Base-by-base conservation (phyloP, 176 grass and related monocot species). In the Oryza meyeriana region DNA sequence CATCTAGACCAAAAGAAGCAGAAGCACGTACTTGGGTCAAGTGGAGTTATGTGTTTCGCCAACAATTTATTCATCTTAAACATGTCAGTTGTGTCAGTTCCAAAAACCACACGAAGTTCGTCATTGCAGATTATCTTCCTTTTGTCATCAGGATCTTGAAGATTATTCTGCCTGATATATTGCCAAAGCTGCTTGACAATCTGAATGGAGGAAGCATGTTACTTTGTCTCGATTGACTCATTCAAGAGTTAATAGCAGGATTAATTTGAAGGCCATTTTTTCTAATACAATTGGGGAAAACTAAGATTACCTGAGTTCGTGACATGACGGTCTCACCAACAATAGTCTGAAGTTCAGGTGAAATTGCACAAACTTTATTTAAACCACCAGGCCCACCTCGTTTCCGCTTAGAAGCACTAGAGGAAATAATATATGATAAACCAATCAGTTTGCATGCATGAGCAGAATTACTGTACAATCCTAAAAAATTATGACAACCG, bases 31-130 rank as follows among this genome's bases (percentile, higher is more conserved):
- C 93, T 86, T 80, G 89, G 75, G 75, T 91, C 93, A 86, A 99
- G 90, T 2, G 93, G 85, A 31, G 88, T 91, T 87, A 99, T 99
- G 82, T 99, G 96, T 76, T 99, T 99, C 61, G 96, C 89, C 85
- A 99, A 89, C 57, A 99, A 90, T 74, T 99, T 99, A 81, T 99
- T 99, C 96, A 99, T 99, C 74, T 99, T 99, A 89, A 99, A 99
- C 96, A 99, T 99, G 89, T 99, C 96, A 34, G 96, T 99, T 77
- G 83, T 27, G 40, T 99, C 96, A 44, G 93, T 99, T 87, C 71
- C 96, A 93, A 99, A 99, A 72, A 99, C 89, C 31, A 74, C 73
- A 74, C 91, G 89, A 32, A 99, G 91, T 84, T 95, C 93, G 64
- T 99, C 96, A 79, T 99, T 99, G 82, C 96, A 95, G 61, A 95